Percentiles rank a stretch among this genome's conserved stretches.
Conservation (phyloP, 305 asterid genomes). For the Fraxinus greggii region DNA sequence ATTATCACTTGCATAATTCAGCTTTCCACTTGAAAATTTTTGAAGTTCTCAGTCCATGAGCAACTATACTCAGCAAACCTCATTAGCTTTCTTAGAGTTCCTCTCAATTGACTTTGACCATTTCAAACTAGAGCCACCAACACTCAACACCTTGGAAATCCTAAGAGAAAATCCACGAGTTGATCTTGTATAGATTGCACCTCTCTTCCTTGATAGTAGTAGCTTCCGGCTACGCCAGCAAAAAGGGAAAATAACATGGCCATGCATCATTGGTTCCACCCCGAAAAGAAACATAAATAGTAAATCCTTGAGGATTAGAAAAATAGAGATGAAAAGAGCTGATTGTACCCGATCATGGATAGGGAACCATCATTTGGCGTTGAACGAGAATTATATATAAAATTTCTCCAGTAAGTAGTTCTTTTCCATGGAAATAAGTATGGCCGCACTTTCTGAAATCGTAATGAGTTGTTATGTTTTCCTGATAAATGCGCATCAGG, state of each 20-base stretch:
- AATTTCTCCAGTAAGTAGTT: conserved; percentile 55
- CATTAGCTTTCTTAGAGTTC: conserved; percentile 65
- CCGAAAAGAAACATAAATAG: conserved; percentile 16
- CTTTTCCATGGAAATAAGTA: conserved; percentile 67
- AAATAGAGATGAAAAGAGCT: conserved; percentile 22
- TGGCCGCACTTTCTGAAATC: conserved; percentile 54
- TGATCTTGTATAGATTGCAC: conserved; percentile 83
- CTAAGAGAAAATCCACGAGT: conserved; percentile 75
- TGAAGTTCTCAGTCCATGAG: conserved; percentile 22
- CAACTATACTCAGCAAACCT: conserved; percentile 54
- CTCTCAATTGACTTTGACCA: conserved; percentile 97
- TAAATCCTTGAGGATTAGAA: conserved; percentile 9
- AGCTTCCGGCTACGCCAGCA: conserved; percentile 58
- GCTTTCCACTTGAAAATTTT: background rate
- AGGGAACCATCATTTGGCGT: conserved; percentile 33
- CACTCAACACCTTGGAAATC: conserved; percentile 76
- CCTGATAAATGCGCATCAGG: conserved; percentile 47
- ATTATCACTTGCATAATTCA: conserved; percentile 16
- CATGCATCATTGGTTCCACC: conserved; percentile 22
- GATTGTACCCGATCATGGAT: conserved; percentile 53
- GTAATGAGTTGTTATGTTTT: conserved; percentile 40
- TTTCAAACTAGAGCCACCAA: conserved; percentile 78
- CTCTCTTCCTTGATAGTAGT: conserved; percentile 69
- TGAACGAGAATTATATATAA: conserved; percentile 42
- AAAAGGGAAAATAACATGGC: conserved; percentile 17